Conservation (phyloP, 2,329 filamentous ascomycete genomes). For the Exophiala viscosa region DNA sequence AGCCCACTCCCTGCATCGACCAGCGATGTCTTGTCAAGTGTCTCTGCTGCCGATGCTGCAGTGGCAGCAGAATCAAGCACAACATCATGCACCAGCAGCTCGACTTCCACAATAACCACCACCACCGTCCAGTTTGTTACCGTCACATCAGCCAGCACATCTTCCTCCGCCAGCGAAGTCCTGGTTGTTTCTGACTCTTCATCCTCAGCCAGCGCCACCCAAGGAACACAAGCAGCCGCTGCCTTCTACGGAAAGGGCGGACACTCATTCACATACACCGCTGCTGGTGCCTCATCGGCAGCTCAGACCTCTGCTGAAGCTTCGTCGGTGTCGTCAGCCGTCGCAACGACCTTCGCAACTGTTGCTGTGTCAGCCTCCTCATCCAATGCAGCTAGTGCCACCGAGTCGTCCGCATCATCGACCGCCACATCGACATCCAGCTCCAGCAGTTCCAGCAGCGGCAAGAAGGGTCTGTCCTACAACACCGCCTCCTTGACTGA, state of each 20-base stretch:
- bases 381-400: neutral
- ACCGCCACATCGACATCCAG: slow-evolving; percentile 17
- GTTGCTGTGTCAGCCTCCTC: slow-evolving; percentile 8
- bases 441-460: slow-evolving; percentile 17
- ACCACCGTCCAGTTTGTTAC: slow-evolving; percentile 30
- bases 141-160: slow-evolving; percentile 25
- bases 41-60: slow-evolving; percentile 12
- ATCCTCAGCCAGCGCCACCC: slow-evolving; percentile 6
- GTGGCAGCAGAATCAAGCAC: neutral
- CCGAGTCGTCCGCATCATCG: slow-evolving; percentile 4
- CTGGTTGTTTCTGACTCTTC: neutral
- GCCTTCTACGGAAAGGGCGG: slow-evolving; percentile 14
- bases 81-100: slow-evolving; percentile 11
- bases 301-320: slow-evolving; percentile 1
- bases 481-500: slow-evolving; percentile 36
- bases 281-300: neutral
- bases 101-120: slow-evolving; percentile 26
- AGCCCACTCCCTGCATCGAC: slow-evolving; percentile 15
- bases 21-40: slow-evolving; percentile 10
- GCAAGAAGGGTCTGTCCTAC: slow-evolving; percentile 40
- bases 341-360: slow-evolving; percentile 24
- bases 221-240: slow-evolving; percentile 14
- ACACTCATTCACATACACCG: slow-evolving; percentile 2
- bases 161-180: slow-evolving; percentile 9
- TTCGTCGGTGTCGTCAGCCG: neutral